Base-by-base conservation (phyloP, 371 early-diverging fungal genomes). In the Rhizopus delemar region DNA sequence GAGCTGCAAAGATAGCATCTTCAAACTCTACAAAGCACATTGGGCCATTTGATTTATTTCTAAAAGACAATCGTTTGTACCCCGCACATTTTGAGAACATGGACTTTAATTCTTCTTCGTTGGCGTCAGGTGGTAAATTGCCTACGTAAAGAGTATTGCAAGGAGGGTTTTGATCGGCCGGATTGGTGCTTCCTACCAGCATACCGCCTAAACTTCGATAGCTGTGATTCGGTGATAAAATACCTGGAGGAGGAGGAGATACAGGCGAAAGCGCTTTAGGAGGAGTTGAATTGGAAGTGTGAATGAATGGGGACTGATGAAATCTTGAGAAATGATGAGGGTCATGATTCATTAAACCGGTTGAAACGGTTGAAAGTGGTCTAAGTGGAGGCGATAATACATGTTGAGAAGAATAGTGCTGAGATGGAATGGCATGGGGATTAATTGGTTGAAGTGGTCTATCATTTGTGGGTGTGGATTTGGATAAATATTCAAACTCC, bases 11-110 rank as follows among this genome's bases (percentile, higher is more conserved):
- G 16, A 82, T 78, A 8, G 93, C 86, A 75, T 85, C 86, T 56
- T 92, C 93, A 84, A 95, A 95, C 82, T 94, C 88, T 31, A 86
- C 88, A 82, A 87, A 87, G 75, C 94, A 94, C 92, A 94, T 95
- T 12, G 94, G 94, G 0, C 94, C 93, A 41, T 80, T 80, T n/a
- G 87, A 74, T 53, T 94, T 88, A 41, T 84, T 80, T 36, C 87
- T 82, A 82, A 90, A 93, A 53, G 88, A 88, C 66, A 95, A 71
- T 34, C 94, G 83, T 58, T 88, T 86, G 82, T 87, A 95, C 5
- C 96, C 96, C 32, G 79, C 70, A 59, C 89, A 87, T 9, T 70
- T 69, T 16, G 80, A 76, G 71, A 95, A 95, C 57, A 94, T 57
- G 34, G 71, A 67, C 22, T 85, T 80, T 49, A 95, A 78, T 69